Conservation (phyloP, 495 filamentous ascomycete genomes). For the Penicillium ochrochloron region DNA sequence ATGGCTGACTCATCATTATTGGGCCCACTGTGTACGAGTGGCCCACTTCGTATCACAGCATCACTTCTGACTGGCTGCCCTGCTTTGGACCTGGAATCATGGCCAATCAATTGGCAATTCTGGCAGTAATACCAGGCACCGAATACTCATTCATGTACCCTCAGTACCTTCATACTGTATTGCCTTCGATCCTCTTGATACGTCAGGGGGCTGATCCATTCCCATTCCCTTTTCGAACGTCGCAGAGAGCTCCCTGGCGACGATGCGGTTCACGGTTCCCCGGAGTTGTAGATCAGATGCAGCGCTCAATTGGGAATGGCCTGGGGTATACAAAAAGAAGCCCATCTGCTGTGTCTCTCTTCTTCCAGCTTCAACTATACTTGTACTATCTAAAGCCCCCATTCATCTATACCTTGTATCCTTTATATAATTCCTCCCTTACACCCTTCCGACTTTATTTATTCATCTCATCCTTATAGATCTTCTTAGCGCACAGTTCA, state of each 20-base stretch:
- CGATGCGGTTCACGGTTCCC: constrained; percentile 30
- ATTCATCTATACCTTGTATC: constrained; percentile 5
- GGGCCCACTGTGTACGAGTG: constrained; percentile 20
- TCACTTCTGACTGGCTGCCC: constrained; percentile 32
- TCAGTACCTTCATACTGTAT: background rate
- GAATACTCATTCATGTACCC: constrained; percentile 18
- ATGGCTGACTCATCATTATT: constrained; percentile 39
- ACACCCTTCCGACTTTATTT: constrained; percentile 14
- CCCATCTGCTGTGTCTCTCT: constrained; percentile 11
- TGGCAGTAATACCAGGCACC: constrained; percentile 33
- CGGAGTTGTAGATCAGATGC: constrained; percentile 36
- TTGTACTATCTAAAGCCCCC: constrained; percentile 9
- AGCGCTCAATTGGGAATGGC: constrained; percentile 35
- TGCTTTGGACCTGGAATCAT: constrained; percentile 23
- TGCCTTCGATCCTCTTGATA: constrained; percentile 1
- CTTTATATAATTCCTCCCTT: constrained; percentile 10
- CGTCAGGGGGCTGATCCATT: constrained; percentile 37
- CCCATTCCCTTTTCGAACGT: constrained; percentile 19
- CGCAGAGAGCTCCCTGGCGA: constrained; percentile 25
- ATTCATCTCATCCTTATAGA: constrained; percentile 25
- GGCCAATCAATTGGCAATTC: constrained; percentile 23
- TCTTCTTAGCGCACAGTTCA: constrained; percentile 32
- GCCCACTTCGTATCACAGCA: constrained; percentile 11
- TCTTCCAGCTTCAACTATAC: constrained; percentile 9
- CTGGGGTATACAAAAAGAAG: constrained; percentile 35